Percentiles rank a stretch among this genome's conserved stretches.
These are phyloP conservation scores for Lachnellula hyalina DNA, from an alignment of 2,329 filamentous ascomycete genomes.

Conservation along the genomic window DNA sequence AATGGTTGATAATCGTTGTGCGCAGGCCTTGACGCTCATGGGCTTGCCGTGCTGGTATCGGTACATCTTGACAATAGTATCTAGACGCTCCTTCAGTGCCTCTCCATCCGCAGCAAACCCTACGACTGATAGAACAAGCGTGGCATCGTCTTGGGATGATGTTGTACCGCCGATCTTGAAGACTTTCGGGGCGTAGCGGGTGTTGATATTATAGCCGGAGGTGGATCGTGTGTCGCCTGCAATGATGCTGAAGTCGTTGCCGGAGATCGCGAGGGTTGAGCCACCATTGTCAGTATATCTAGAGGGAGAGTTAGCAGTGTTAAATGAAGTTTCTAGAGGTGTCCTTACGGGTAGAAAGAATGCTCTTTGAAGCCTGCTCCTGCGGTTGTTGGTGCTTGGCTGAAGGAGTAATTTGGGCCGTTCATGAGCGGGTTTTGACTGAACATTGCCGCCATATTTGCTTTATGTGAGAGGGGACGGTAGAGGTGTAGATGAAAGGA, in stretches of 20 bases:
- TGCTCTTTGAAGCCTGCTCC: conserved; percentile 62
- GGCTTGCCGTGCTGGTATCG: conserved; percentile 96
- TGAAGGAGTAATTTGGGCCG: conserved; percentile 65
- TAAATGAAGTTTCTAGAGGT: neutral
- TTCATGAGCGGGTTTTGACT: conserved; percentile 66
- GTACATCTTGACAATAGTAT: conserved; percentile 97
- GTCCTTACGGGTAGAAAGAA: conserved; percentile 82
- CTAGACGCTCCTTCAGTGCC: conserved; percentile 87
- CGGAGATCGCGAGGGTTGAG: conserved; percentile 90
- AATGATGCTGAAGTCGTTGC: conserved; percentile 90
- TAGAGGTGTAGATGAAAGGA: conserved; percentile 1
- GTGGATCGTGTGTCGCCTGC: conserved; percentile 96
- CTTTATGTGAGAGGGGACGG: conserved; percentile 1
- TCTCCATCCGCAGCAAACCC: conserved; percentile 94
- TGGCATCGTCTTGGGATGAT: conserved; percentile 76
- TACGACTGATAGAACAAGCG: conserved; percentile 86
- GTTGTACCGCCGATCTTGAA: conserved; percentile 95
- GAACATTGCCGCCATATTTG: conserved; percentile 60
- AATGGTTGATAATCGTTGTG: conserved; percentile 89
- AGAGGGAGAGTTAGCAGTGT: neutral
- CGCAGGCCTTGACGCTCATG: conserved; percentile 91
- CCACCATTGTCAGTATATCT: conserved; percentile 98
- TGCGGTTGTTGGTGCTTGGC: conserved; percentile 50
- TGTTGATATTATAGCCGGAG: conserved; percentile 98
- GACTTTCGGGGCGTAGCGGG: conserved; percentile 88